phyloP scores from a whole-genome alignment of 192 early-diverging fungal species.

The Coemansia sp. region DNA sequence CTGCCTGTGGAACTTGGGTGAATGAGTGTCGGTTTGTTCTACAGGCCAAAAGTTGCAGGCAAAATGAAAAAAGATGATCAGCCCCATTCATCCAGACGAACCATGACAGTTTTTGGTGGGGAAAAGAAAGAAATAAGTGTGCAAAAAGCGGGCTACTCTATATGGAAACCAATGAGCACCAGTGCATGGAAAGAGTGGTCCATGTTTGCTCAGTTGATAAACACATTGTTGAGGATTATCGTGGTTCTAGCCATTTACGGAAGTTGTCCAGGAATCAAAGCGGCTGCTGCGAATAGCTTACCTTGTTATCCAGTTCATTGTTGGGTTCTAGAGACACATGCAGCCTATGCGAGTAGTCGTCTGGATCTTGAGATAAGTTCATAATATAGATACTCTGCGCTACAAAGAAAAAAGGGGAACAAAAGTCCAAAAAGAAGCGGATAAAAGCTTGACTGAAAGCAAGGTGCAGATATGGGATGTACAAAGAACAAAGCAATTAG shows the following conservation, averaged over 20 bases:
- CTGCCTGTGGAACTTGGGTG: conserved; percentile 20
- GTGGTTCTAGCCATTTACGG: not conserved
- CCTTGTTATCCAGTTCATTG: conserved; percentile 28
- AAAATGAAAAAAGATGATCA: not conserved
- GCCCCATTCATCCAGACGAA: not conserved
- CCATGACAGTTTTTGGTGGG: not conserved
- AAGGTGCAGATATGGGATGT: not conserved
- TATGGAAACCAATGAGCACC: not conserved
- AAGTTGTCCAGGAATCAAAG: not conserved
- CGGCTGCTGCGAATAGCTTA: too few species aligned
- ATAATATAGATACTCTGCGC: not conserved
- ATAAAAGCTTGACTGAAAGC: not conserved
- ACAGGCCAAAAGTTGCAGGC: not conserved
- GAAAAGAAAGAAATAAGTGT: not conserved
- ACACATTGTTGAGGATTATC: not conserved
- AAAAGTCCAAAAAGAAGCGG: not conserved
- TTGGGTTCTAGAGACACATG: conserved; percentile 1
- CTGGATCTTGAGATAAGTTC: not conserved
- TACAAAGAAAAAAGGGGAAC: not conserved
- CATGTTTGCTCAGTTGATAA: not conserved
- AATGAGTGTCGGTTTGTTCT: conserved; percentile 13
- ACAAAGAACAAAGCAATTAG: not conserved
- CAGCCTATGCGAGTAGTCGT: not conserved
- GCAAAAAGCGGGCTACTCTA: too few species aligned
- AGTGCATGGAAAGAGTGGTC: not conserved